Evolutionary conservation across 495 filamentous ascomycete genomes (phyloP), one percentile per base, ranked within the genome.

Genomic region (Aspergillus affinis): DNA sequence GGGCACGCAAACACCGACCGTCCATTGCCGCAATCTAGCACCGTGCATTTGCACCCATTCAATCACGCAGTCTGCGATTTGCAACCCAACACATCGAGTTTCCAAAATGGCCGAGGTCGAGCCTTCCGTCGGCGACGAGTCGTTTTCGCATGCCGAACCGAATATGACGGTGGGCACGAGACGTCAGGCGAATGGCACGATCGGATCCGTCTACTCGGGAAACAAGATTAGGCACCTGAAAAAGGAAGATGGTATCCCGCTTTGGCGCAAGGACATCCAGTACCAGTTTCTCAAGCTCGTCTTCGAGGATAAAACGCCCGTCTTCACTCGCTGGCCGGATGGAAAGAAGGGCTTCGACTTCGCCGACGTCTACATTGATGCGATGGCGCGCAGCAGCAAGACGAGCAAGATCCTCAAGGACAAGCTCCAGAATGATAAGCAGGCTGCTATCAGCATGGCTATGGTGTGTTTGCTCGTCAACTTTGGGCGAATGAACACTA

Each of bases 401-500:
- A 97, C 93, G 29, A 98, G 94, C 77, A 97, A 98, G 75, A 95
- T 98, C 60, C 81, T 98, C 54, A 90, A 95, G 69, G 94, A 98
- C 66, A 98, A 98, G 80, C 83, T 98, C 64, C 86, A 97, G 66
- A 93, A 86, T 66, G 94, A 98, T 71, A 88, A 91, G 65, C 86
- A 89, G 57, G 92, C 91, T 48, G 94, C 95, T 29, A 89, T 96
- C 70, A 91, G 90, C 68, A 98, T 98, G 95, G 94, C 94, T 9
- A 98, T 98, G 94, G 92, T 98, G 59, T 98, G 94, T 78, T 76
- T 98, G 67, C 78, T 98, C 69, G 94, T 98, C 67, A 98, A 98
- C 71, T 88, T 98, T 62, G 94, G 94, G 48, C 83, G 94, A 59
- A 98, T 98, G 95, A 98, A 98, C 74, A 98, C 94, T 17, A 98